Evolutionary conservation across 2,329 filamentous ascomycete species (phyloP), one percentile per base, ranked within the genome.

Genomic region (Calonectria leucothoes): DNA sequence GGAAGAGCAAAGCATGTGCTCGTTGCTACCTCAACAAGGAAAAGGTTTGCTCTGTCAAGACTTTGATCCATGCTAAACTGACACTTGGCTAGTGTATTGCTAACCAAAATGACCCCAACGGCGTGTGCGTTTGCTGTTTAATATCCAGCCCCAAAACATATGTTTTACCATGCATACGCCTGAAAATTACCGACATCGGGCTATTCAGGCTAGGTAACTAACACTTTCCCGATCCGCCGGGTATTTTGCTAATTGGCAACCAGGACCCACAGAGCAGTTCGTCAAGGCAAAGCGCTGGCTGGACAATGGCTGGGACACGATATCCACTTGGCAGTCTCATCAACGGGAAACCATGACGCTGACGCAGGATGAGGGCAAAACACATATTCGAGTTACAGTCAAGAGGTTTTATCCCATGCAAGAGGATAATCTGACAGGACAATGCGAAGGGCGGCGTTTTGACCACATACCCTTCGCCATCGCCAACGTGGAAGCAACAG

Each of bases 121-220:
- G 51, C 31, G 3, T 12, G 12, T 55, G 51, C 15, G 10, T 33
- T 29, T 33, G 7, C 6, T 55, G 51, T n/a, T 0, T 0, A 4
- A n/a, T n/a, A 6, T 33, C 51, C 10, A 33, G 15, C 11, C 52
- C 52, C 12, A 57, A 35, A 29, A 57, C 20, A 45, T 45, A 45
- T 11, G 2, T 25, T 20, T 31, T 57, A 10, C 55, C 55, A 37
- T 61, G 55, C 25, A 27, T 20, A 14, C 55, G 33, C 14, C 15
- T 27, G 15, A 61, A 61, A 39, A 61, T 61, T 20, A 61, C 55
- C 7, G 55, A 61, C 25, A 61, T 61, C 11, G 17, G 25, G n/a
- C 35, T 20, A 3, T 61, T 61, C 6, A 61, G 55, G 25, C n/a
- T 39, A 20, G 55, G 55, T 61, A 25, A 27, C 27, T 35, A 6